Percentiles rank a stretch among this genome's conserved stretches.
These are phyloP conservation scores for Fagus sylvatica DNA, from an alignment of 306 rosid genomes.

Conservation along the genomic window DNA sequence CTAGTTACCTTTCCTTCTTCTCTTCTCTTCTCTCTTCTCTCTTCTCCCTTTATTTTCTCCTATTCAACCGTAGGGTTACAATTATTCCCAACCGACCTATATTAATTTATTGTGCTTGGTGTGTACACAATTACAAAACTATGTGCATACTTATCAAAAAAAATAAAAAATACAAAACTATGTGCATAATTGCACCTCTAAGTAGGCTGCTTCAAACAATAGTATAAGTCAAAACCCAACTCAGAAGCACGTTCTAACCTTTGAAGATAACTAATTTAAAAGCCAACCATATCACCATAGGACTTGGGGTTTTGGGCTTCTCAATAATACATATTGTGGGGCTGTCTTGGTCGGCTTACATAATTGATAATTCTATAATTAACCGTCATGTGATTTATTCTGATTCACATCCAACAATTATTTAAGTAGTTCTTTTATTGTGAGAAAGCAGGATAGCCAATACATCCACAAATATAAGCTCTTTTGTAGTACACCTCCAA, in stretches of 20 bases:
- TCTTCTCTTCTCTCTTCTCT: not conserved
- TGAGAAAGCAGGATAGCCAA: too few relatives aligned
- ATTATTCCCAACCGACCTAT: not conserved
- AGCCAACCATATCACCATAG: not conserved
- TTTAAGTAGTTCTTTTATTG: too few relatives aligned
- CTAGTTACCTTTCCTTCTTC: too few relatives aligned
- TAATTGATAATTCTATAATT: too few relatives aligned
- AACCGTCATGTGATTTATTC: too few relatives aligned
- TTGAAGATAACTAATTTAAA: not conserved
- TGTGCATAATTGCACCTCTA: not conserved
- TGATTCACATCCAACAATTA: too few relatives aligned
- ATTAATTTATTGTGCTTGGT: not conserved
- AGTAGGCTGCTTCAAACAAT: not conserved
- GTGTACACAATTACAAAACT: too few relatives aligned
- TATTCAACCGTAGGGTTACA: not conserved
- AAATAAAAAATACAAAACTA: not conserved
- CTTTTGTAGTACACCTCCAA: too few relatives aligned
- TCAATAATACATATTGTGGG: too few relatives aligned
- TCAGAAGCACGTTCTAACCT: not conserved
- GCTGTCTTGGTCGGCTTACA: too few relatives aligned
- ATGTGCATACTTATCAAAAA: not conserved
- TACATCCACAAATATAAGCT: too few relatives aligned
- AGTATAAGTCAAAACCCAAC: not conserved
- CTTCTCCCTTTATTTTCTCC: not conserved
- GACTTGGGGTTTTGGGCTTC: too few relatives aligned